A percentile compares a stretch with the other conserved stretches of the same genome.
Evolutionary conservation across 306 rosid genomes (phyloP).

Genomic region (Medicago lupulina): DNA sequence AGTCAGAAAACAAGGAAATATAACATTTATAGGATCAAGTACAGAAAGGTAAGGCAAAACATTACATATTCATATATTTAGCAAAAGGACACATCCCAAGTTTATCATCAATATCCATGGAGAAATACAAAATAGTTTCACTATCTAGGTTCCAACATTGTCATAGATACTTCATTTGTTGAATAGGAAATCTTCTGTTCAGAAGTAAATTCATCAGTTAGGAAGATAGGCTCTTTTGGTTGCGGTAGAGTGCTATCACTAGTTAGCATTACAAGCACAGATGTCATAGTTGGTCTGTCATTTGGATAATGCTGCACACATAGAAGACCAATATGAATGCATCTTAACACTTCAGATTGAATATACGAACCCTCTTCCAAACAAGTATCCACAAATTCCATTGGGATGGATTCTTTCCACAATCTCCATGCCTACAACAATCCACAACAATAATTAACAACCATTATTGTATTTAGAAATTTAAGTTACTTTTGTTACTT

Average conservation of each 20-base stretch:
- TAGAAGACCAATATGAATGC: conserved; percentile 36
- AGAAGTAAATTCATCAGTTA: background rate
- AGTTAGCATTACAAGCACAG: conserved; percentile 33
- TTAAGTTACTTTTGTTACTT: conserved; percentile 1
- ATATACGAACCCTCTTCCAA: background rate
- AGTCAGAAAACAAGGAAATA: no score
- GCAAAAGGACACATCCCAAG: background rate
- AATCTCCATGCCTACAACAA: conserved; percentile 39
- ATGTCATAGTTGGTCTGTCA: conserved; percentile 43
- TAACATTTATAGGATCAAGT: no score
- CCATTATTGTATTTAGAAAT: background rate
- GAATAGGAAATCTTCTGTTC: background rate
- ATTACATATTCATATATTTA: background rate
- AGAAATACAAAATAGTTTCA: background rate
- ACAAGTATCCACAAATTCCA: conserved; percentile 15
- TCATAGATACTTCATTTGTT: background rate
- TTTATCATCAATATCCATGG: background rate
- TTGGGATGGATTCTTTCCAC: conserved; percentile 32
- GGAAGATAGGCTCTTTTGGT: conserved; percentile 16
- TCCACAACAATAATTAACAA: background rate
- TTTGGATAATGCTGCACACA: conserved; percentile 30
- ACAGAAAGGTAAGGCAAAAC: background rate
- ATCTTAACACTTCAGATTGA: conserved; percentile 4
- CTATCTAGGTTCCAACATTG: background rate
- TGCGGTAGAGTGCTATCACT: conserved; percentile 14